These are phyloP conservation scores for Vaccinium darrowii DNA, from an alignment of 148 eudicot genomes.

Conservation along the genomic window DNA sequence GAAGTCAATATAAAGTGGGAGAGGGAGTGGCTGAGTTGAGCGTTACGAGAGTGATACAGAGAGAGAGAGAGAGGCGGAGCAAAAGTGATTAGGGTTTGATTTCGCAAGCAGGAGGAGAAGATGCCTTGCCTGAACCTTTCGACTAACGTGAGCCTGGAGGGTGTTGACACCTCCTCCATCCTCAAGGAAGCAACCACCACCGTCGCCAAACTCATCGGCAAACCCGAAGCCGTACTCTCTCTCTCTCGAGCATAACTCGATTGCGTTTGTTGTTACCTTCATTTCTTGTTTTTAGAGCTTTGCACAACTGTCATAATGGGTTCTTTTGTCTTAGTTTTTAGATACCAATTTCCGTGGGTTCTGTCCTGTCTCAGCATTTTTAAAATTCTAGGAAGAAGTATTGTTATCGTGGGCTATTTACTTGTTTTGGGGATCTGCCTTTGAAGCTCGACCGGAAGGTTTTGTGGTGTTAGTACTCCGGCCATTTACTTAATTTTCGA, in stretches of 20 bases:
- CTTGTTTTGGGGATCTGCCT: too few species aligned
- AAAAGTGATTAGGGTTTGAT: background rate
- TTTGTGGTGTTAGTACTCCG: too few species aligned
- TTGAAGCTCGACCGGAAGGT: too few species aligned
- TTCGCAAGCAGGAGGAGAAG: constrained; percentile 14
- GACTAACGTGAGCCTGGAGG: constrained; percentile 80
- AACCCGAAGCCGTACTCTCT: constrained; percentile 58
- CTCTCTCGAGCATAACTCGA: background rate
- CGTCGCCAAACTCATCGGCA: constrained; percentile 71
- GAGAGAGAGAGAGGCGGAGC: background rate
- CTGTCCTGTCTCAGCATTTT: background rate
- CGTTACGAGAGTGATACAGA: background rate
- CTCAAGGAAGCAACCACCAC: constrained; percentile 84
- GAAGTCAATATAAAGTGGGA: background rate
- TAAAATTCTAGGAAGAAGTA: background rate
- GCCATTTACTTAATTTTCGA: too few species aligned
- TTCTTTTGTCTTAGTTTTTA: background rate
- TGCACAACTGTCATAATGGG: background rate
- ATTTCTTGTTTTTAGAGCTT: background rate
- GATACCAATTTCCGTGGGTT: background rate
- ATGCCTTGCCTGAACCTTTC: constrained; percentile 91
- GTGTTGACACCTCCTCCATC: constrained; percentile 75
- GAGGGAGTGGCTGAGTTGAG: background rate
- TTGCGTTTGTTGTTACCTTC: background rate
- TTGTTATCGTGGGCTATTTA: too few species aligned